A percentile compares a stretch with the other conserved stretches of the same genome.
Conservation (phyloP, 257 asterid species). For the Paulownia fortunei region DNA sequence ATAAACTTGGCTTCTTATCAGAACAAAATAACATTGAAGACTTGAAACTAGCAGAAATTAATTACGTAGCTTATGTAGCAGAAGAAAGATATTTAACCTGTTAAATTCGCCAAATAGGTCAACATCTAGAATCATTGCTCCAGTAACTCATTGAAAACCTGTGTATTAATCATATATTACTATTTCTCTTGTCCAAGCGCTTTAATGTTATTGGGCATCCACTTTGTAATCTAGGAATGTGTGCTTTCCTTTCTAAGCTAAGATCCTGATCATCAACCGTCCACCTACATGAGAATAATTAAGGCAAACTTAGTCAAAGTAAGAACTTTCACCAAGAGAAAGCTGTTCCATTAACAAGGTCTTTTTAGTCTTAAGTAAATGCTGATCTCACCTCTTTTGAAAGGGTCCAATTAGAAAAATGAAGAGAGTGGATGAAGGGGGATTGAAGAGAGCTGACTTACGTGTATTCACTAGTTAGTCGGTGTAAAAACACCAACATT, state of each 20-base stretch:
- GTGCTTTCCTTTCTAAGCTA: conserved; percentile 57
- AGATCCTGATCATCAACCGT: conserved; percentile 59
- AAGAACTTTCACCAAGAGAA: background rate
- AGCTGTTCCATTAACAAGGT: background rate
- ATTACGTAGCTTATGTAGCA: background rate
- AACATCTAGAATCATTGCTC: background rate
- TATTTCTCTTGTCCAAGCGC: conserved; percentile 19
- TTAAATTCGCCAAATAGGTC: background rate
- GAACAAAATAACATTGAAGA: background rate
- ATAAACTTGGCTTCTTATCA: background rate
- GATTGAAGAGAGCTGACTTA: conserved; percentile 8
- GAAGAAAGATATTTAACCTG: background rate
- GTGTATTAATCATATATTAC: background rate
- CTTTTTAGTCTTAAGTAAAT: background rate
- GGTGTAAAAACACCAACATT: conserved; percentile 59
- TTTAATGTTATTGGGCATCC: conserved; percentile 67
- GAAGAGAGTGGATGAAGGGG: background rate
- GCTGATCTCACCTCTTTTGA: background rate
- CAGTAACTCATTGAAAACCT: background rate
- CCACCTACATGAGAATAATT: conserved; percentile 50
- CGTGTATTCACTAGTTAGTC: conserved; percentile 61
- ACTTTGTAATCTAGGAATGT: conserved; percentile 62
- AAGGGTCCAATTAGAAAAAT: background rate
- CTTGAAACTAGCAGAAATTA: background rate
- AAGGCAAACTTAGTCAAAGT: background rate